A percentile compares a stretch with the other conserved stretches of the same genome.
These are phyloP conservation scores for Dichotomopilus funicola DNA, from an alignment of 2,329 filamentous ascomycete species.

Conservation along the genomic window DNA sequence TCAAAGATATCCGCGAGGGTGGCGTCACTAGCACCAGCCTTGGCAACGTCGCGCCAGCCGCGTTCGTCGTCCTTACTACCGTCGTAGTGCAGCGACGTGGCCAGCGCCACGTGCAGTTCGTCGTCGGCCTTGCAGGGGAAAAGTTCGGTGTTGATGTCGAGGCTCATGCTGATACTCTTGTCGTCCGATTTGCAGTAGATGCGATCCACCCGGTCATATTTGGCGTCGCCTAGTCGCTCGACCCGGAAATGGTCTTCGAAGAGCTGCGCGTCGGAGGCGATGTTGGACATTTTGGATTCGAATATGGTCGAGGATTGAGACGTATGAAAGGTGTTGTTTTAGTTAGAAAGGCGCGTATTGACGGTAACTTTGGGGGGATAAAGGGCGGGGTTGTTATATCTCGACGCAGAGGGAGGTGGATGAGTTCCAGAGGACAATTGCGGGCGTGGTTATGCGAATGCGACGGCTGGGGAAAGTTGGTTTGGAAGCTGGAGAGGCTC, in stretches of 20 bases:
- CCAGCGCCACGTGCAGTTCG: constrained; percentile 71
- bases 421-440: background rate
- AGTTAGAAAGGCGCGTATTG: too few species aligned
- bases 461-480: background rate
- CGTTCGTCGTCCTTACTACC: constrained; percentile 69
- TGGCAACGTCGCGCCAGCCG: constrained; percentile 73
- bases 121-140: constrained; percentile 73
- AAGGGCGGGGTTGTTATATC: background rate
- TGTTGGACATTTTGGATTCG: constrained; percentile 37
- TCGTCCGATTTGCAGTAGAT: constrained; percentile 67
- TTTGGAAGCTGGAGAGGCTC: background rate
- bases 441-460: background rate
- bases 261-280: constrained; percentile 78
- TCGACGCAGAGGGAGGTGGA: background rate
- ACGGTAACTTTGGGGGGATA: background rate
- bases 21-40: constrained; percentile 46
- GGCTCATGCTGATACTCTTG: constrained; percentile 52
- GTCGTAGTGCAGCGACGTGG: constrained; percentile 79
- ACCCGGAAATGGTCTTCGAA: constrained; percentile 90
- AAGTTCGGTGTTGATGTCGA: constrained; percentile 92
- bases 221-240: constrained; percentile 69
- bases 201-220: constrained; percentile 93
- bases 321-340: background rate
- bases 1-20: constrained; percentile 74
- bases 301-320: background rate